Evolutionary conservation across 192 early-diverging fungal genomes (phyloP).

Genomic region (Bifiguratus adelaidae): DNA sequence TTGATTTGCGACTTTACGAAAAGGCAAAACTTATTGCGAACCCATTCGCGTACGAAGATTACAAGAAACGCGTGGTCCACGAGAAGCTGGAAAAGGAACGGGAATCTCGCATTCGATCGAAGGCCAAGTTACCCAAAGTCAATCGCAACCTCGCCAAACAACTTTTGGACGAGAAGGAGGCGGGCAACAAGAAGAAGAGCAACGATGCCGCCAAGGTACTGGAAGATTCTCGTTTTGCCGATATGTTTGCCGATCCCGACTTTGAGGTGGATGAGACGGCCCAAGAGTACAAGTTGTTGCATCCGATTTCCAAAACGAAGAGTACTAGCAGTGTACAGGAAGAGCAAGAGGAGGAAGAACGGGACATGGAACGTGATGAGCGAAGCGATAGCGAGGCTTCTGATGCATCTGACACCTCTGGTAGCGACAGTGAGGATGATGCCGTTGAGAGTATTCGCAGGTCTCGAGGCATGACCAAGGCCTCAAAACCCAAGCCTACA

Average conservation of each 20-base stretch:
- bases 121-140: constrained; percentile 83
- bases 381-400: constrained; percentile 1
- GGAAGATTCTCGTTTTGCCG: constrained; percentile 78
- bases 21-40: constrained; percentile 92
- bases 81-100: constrained; percentile 79
- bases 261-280: constrained; percentile 81
- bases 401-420: background rate
- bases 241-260: constrained; percentile 82
- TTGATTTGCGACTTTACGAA: constrained; percentile 92
- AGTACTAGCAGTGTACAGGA: constrained; percentile 4
- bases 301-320: constrained; percentile 18
- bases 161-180: constrained; percentile 34
- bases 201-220: constrained; percentile 43
- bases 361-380: constrained; percentile 7
- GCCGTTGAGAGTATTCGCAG: constrained; percentile 19
- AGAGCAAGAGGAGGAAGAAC: constrained; percentile 8
- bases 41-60: constrained; percentile 93
- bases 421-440: constrained; percentile 29
- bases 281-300: constrained; percentile 70
- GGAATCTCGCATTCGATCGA: constrained; percentile 79
- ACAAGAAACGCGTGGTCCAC: constrained; percentile 64
- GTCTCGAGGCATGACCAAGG: too few relatives aligned
- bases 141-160: constrained; percentile 80
- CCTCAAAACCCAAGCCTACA: too few relatives aligned
- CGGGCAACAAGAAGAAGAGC: constrained; percentile 26